These are phyloP conservation scores for grape (Vitis vinifera) DNA, from an alignment of 164 flowering plant genomes.

Conservation along the genomic window ASM3070453v1 NC_081807.1:17558501-17559000, in stretches of 20 bases:
- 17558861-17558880: neutral
- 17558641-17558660: neutral
- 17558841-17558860: neutral
- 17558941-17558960: constrained; percentile 96
- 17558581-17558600: constrained; percentile 42
- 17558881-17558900: neutral
- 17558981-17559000: constrained; percentile 79
- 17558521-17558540: constrained; percentile 67
- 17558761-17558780: constrained; percentile 90
- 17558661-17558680: constrained; percentile 31
- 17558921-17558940: constrained; percentile 93
- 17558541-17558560: constrained; percentile 71
- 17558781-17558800: constrained; percentile 80
- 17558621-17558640: neutral
- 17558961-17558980: constrained; percentile 82
- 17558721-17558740: constrained; percentile 95
- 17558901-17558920: constrained; percentile 79
- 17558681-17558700: constrained; percentile 89
- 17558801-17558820: constrained; percentile 76
- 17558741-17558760: constrained; percentile 91
- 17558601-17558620: neutral
- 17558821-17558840: neutral
- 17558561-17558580: constrained; percentile 64
- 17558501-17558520: constrained; percentile 79
- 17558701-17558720: constrained; percentile 88